phyloP scores from a whole-genome alignment of 371 early-diverging fungal genomes.

The Rhizoclosmatium hyalinum region DNA sequence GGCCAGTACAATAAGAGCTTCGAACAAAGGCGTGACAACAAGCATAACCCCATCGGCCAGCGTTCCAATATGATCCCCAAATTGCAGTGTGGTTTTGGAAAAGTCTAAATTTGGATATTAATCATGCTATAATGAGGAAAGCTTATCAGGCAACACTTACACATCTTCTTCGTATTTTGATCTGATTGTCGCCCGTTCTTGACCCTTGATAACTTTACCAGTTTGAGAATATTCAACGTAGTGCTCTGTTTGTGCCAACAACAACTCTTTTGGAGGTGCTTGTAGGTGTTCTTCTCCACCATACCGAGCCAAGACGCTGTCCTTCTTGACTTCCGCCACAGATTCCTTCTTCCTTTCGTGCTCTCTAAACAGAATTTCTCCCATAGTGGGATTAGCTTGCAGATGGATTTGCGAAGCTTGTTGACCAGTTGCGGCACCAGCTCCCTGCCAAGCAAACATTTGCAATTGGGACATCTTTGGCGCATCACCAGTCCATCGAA shows the following conservation, averaged over 20 bases:
- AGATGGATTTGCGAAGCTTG: constrained; percentile 66
- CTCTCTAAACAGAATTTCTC: constrained; percentile 86
- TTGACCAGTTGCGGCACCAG: constrained; percentile 71
- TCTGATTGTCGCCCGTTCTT: constrained; percentile 74
- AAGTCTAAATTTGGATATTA: constrained; percentile 52
- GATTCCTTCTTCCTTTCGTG: constrained; percentile 82
- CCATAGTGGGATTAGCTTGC: constrained; percentile 95
- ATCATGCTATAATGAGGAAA: constrained; percentile 49
- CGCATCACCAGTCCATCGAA: constrained; percentile 82
- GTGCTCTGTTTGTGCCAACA: constrained; percentile 87
- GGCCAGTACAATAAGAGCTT: constrained; percentile 84
- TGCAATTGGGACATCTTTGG: constrained; percentile 81
- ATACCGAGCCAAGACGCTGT: constrained; percentile 84
- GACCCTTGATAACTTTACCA: constrained; percentile 87
- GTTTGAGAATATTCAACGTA: constrained; percentile 97
- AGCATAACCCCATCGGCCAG: constrained; percentile 94
- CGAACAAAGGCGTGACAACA: constrained; percentile 84
- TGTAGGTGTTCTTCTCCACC: constrained; percentile 95
- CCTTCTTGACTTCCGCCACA: constrained; percentile 73
- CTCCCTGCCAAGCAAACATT: constrained; percentile 93
- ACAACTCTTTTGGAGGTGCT: constrained; percentile 83
- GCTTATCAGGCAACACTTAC: constrained; percentile 48
- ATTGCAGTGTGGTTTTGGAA: constrained; percentile 81
- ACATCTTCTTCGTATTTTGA: constrained; percentile 93
- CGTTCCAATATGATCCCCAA: constrained; percentile 96